These are phyloP conservation scores for Boletus insuetus DNA, from an alignment of 768 basidiomycete species.

Conservation along the genomic window DNA sequence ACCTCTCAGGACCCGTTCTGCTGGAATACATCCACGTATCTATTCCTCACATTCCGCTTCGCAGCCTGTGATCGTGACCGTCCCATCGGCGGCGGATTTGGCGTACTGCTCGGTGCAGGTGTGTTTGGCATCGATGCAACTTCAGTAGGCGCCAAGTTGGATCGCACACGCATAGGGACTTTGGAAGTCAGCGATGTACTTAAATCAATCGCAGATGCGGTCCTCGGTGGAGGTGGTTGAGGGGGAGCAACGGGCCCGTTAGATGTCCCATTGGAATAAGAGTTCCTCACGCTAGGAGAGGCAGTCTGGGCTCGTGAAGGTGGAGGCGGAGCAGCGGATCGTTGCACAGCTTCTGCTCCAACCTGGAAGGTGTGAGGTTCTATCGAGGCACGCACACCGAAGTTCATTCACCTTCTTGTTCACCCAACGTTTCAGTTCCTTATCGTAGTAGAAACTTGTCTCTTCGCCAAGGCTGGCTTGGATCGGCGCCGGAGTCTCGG, in stretches of 20 bases:
- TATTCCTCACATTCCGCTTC: conserved; percentile 75
- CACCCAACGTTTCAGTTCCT: conserved; percentile 94
- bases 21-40: conserved; percentile 91
- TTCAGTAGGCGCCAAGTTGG: conserved; percentile 57
- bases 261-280: conserved; percentile 33
- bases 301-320: conserved; percentile 85
- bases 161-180: conserved; percentile 56
- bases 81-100: conserved; percentile 40
- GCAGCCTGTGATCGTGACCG: conserved; percentile 53
- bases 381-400: not conserved
- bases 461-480: conserved; percentile 93
- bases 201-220: conserved; percentile 65
- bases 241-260: conserved; percentile 13
- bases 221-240: conserved; percentile 36
- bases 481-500: conserved; percentile 67
- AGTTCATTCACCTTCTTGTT: conserved; percentile 73
- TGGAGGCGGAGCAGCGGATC: conserved; percentile 63
- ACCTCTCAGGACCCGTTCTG: conserved; percentile 37
- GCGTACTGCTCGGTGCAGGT: conserved; percentile 21
- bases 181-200: conserved; percentile 50
- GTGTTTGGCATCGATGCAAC: conserved; percentile 35
- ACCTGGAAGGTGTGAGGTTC: conserved; percentile 38
- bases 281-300: conserved; percentile 61
- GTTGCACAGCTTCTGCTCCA: conserved; percentile 50
- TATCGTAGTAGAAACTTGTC: conserved; percentile 88